Evolutionary conservation across 768 basidiomycete genomes (phyloP), one percentile per base, ranked within the genome.

Genomic region (Calocybe indica): DNA sequence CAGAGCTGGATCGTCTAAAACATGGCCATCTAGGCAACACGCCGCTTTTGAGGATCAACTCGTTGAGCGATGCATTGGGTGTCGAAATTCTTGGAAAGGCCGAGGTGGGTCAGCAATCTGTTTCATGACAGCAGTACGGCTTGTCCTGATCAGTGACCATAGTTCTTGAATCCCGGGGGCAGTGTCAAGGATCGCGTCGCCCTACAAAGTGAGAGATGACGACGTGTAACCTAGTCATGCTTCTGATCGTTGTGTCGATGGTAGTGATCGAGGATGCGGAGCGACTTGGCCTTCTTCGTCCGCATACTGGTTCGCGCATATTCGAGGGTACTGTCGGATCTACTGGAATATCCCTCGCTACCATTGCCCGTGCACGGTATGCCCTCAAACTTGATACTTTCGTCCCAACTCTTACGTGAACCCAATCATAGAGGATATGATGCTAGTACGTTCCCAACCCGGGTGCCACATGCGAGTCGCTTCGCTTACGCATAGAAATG

Each of bases 111-210:
- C 28, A 7, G 49, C 29, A 6, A 44, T 28, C 33, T 5, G 37
- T 42, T 29, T 12, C 37, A 4, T 28, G 32, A 13, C 39, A 33
- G n/a, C 38, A 2, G 5, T n/a, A 29, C 31, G 22, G 36, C 43
- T 34, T 46, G 45, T 35, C 43, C 28, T 47, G 32, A 40, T 37
- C 10, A 30, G 14, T 32, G 42, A 7, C 34, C 29, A 6, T 40
- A 98, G 92, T 99, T 85, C 61, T 62, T 98, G 50, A 99, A 99
- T 65, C 95, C 96, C 1, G 95, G 95, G 22, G 96, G 96, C 36
- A 97, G 94, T 46, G 88, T 97, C 43, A 99, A 99, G 64, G 96
- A 99, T 64, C 81, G 96, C 30, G 95, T 98, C n/a, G 95, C 94
- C 0, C 63, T 97, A 50, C 79, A 83, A 63, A 91, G 94, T 96